phyloP scores from a whole-genome alignment of 805 yeast genomes.

The Metschnikowia santaceciliae region DNA sequence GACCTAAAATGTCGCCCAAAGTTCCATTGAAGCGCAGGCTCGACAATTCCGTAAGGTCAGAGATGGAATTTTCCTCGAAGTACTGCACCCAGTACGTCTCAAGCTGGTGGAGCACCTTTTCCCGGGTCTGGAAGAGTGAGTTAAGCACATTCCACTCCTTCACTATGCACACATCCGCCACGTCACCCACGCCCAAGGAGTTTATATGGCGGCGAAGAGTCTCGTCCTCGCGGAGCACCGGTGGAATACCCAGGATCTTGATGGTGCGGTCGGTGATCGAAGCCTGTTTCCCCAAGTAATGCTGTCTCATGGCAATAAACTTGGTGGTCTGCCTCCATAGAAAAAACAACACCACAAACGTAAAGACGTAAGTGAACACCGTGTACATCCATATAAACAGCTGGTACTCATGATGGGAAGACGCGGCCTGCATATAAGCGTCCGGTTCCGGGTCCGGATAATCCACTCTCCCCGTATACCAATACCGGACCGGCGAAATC shows the following conservation, averaged over 20 bases:
- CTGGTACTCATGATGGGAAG: conserved; percentile 28
- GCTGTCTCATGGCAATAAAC: conserved; percentile 76
- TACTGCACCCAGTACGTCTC: conserved; percentile 75
- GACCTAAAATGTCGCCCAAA: conserved; percentile 25
- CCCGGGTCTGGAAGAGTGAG: conserved; percentile 56
- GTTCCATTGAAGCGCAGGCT: conserved; percentile 25
- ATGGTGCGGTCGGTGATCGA: conserved; percentile 91
- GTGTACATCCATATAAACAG: conserved; percentile 83
- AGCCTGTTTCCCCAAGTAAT: conserved; percentile 77
- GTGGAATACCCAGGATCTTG: conserved; percentile 83
- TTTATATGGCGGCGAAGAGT: conserved; percentile 73
- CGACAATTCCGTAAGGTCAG: conserved; percentile 26
- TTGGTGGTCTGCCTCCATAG: conserved; percentile 66
- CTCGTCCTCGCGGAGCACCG: conserved; percentile 67
- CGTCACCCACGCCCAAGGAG: conserved; percentile 73
- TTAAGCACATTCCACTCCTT: conserved; percentile 83
- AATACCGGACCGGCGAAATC: conserved; percentile 80
- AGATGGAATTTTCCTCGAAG: conserved; percentile 38
- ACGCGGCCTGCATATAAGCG: conserved; percentile 6
- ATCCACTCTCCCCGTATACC: conserved; percentile 77
- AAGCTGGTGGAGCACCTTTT: conserved; percentile 47
- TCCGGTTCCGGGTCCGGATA: conserved; percentile 18
- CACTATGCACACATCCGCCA: conserved; percentile 72
- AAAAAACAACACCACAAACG: conserved; percentile 56
- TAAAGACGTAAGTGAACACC: conserved; percentile 81